Evolutionary conservation across 2,329 filamentous ascomycete species (phyloP).

Genomic region (Nemania sp.): DNA sequence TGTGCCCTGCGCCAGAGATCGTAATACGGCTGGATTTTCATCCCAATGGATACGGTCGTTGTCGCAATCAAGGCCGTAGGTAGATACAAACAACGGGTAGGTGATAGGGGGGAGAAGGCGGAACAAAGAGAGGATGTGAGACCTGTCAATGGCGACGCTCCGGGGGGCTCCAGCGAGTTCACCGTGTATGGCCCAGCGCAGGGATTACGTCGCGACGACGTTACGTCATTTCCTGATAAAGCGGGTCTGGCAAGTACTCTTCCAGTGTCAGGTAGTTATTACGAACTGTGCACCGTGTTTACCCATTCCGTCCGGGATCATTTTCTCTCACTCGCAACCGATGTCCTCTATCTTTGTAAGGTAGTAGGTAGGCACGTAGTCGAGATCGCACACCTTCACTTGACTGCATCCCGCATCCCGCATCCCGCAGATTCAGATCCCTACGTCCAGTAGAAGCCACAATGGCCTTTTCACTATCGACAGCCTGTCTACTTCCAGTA

Average conservation of each 20-base stretch:
- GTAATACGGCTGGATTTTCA: neutral
- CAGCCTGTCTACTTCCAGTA: too few species aligned
- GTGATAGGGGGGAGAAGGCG: neutral
- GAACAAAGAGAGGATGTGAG: slow-evolving; percentile 4
- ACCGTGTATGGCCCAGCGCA: slow-evolving; percentile 10
- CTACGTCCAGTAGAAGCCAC: too few species aligned
- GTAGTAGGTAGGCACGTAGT: too few species aligned
- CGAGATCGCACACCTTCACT: too few species aligned
- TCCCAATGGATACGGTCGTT: neutral
- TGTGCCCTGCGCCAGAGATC: too few species aligned
- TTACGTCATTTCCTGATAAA: slow-evolving; percentile 39
- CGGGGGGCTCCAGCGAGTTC: slow-evolving; percentile 3
- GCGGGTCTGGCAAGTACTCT: slow-evolving; percentile 28
- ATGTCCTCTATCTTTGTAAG: too few species aligned
- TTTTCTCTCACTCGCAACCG: too few species aligned
- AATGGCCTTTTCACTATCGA: too few species aligned
- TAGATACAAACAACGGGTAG: too few species aligned
- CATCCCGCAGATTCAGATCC: too few species aligned
- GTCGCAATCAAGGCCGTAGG: neutral
- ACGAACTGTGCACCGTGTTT: slow-evolving; percentile 12
- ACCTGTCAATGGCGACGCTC: slow-evolving; percentile 1
- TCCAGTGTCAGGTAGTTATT: slow-evolving; percentile 28
- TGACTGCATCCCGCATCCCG: too few species aligned
- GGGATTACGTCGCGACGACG: slow-evolving; percentile 32
- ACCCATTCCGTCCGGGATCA: too few species aligned